Conservation (phyloP, 116 monocot species). For the Dioscorea cayenensis region DNA sequence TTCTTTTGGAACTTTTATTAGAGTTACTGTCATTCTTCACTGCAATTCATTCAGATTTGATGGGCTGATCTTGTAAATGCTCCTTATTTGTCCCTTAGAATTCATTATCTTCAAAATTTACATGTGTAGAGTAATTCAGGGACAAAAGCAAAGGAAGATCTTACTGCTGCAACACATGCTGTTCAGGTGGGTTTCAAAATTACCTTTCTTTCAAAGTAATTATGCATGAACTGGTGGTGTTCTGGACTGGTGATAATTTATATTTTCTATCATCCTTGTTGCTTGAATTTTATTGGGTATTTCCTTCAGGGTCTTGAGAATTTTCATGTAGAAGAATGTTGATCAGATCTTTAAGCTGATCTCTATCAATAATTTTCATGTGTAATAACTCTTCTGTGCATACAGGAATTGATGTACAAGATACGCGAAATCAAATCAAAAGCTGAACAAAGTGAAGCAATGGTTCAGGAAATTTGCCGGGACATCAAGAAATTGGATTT, state of each 20-base stretch:
- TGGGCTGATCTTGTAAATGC: background rate
- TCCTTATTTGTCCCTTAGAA: background rate
- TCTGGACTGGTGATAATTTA: no score
- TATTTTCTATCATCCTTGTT: no score
- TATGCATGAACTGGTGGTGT: no score
- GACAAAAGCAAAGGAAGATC: constrained; percentile 98
- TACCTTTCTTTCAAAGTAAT: background rate
- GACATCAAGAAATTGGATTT: constrained; percentile 97
- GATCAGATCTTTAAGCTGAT: background rate
- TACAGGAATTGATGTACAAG: constrained; percentile 93
- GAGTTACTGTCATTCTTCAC: no score
- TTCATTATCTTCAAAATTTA: constrained; percentile 6
- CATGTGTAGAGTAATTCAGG: constrained; percentile 82
- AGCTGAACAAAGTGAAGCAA: constrained; percentile 96
- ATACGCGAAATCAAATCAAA: constrained; percentile 96
- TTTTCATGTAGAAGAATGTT: background rate
- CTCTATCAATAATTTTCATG: background rate
- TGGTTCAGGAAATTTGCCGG: constrained; percentile 99
- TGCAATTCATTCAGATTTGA: background rate
- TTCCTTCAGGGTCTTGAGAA: background rate
- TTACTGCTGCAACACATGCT: constrained; percentile 96
- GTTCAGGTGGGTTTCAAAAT: constrained; percentile 54
- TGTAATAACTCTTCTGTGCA: background rate
- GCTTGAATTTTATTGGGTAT: background rate
- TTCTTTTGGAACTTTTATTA: background rate